Evolutionary conservation across 2,329 filamentous ascomycete genomes (phyloP).

Genomic region (Thielaviopsis musarum): DNA sequence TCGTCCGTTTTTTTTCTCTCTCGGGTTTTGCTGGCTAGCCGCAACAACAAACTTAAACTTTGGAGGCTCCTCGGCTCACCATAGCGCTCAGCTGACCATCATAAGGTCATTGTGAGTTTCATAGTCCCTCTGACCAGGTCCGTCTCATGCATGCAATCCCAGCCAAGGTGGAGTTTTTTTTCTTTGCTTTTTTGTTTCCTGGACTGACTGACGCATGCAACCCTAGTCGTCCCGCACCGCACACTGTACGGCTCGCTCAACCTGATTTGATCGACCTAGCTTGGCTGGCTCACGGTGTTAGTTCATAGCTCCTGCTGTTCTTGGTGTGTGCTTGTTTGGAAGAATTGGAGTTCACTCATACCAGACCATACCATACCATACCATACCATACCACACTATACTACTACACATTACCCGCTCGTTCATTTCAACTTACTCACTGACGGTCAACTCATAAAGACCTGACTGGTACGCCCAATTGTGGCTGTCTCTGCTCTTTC

Average conservation of each 20-base stretch:
- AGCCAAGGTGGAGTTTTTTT: background rate
- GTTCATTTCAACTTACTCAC: background rate
- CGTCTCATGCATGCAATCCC: slow-evolving; percentile 1
- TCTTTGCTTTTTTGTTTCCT: background rate
- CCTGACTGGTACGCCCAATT: background rate
- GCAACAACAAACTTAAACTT: background rate
- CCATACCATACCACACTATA: too few species aligned
- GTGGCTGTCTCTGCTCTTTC: background rate
- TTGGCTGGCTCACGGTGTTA: too few species aligned
- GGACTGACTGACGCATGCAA: background rate
- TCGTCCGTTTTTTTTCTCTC: background rate
- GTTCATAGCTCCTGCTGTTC: too few species aligned
- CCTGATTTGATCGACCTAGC: too few species aligned
- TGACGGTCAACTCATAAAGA: background rate
- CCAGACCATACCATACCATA: too few species aligned
- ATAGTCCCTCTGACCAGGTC: background rate
- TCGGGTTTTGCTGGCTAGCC: background rate
- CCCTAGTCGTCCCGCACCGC: background rate
- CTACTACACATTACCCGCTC: too few species aligned
- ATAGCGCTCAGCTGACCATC: slow-evolving; percentile 2
- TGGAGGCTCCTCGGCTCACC: background rate
- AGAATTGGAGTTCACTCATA: too few species aligned
- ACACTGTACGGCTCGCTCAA: background rate
- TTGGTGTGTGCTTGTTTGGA: too few species aligned
- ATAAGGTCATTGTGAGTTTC: slow-evolving; percentile 1